These are phyloP conservation scores for Hortaea sp. DNA, from an alignment of 2,329 filamentous ascomycete species.

Conservation along the genomic window DNA sequence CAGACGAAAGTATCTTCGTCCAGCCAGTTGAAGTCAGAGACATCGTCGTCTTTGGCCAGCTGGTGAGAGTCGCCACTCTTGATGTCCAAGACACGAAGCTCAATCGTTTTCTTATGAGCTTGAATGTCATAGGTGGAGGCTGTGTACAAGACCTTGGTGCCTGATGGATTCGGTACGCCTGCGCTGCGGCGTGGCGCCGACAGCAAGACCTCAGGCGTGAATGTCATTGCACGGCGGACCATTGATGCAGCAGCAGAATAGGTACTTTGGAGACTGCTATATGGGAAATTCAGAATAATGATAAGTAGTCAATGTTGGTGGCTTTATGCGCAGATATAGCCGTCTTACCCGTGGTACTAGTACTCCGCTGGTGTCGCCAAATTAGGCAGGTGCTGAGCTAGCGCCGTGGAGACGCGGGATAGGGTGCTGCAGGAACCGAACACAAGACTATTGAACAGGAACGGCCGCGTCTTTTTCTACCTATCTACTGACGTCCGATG, in stretches of 20 bases:
- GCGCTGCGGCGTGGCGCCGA: slow-evolving; percentile 63
- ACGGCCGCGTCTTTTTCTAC: too few relatives aligned
- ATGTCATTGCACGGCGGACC: slow-evolving; percentile 60
- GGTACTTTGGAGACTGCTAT: not conserved
- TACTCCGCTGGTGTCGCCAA: not conserved
- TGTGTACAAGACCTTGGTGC: slow-evolving; percentile 55
- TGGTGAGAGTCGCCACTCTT: slow-evolving; percentile 53
- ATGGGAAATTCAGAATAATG: not conserved
- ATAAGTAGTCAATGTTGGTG: not conserved
- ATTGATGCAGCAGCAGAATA: slow-evolving; percentile 25
- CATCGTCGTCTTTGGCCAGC: slow-evolving; percentile 54
- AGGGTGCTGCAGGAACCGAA: not conserved
- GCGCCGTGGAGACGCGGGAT: not conserved
- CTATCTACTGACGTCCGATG: too few relatives aligned
- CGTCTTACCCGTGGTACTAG: not conserved
- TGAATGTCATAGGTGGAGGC: slow-evolving; percentile 73
- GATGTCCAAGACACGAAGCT: slow-evolving; percentile 63
- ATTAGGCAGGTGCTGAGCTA: not conserved
- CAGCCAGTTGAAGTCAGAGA: slow-evolving; percentile 68
- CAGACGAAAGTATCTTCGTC: slow-evolving; percentile 53
- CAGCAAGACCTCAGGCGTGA: slow-evolving; percentile 68
- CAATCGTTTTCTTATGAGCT: slow-evolving; percentile 55
- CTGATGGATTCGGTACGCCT: slow-evolving; percentile 58
- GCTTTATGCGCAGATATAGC: not conserved
- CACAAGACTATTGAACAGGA: not conserved